Conservation (phyloP, 164 flowering plant species). For the Brasenia schreberi region DNA sequence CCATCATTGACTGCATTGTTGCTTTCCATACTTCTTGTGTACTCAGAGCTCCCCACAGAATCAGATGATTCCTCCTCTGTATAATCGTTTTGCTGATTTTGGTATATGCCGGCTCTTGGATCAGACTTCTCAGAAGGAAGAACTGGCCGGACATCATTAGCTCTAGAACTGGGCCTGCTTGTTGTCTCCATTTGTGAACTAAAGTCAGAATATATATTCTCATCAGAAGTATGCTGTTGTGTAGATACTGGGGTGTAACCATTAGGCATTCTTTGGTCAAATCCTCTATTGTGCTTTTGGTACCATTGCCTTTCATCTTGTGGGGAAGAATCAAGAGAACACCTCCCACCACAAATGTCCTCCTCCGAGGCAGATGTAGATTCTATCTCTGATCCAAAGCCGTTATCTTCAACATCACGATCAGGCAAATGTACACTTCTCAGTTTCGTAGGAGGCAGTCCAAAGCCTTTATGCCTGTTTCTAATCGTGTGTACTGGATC, state of each 20-base stretch:
- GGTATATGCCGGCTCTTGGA: slow-evolving; percentile 23
- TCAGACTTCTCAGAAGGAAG: slow-evolving; percentile 9
- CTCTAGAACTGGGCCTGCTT: slow-evolving; percentile 3
- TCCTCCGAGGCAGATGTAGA: slow-evolving; percentile 44
- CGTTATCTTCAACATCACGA: slow-evolving; percentile 28
- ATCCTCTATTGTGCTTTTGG: neutral
- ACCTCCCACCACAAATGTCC: slow-evolving; percentile 44
- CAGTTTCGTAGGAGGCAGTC: slow-evolving; percentile 57
- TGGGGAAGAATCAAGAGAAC: slow-evolving; percentile 46
- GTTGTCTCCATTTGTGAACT: slow-evolving; percentile 20
- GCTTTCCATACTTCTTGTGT: slow-evolving; percentile 32
- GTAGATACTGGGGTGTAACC: slow-evolving; percentile 9
- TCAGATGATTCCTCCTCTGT: slow-evolving; percentile 62
- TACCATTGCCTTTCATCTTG: slow-evolving; percentile 17
- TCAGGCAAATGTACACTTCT: slow-evolving; percentile 57
- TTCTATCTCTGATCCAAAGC: slow-evolving; percentile 57
- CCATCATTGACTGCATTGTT: slow-evolving; percentile 7
- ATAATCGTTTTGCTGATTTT: slow-evolving; percentile 20
- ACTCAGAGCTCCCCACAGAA: slow-evolving; percentile 71
- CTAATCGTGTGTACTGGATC: slow-evolving; percentile 21
- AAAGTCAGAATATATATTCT: slow-evolving; percentile 18
- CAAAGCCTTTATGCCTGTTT: slow-evolving; percentile 30
- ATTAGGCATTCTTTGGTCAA: slow-evolving; percentile 5
- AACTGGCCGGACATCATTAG: neutral
- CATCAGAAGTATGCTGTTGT: slow-evolving; percentile 13